phyloP scores from a whole-genome alignment of 306 rosid species.

The Begonia fuchsioides region DNA sequence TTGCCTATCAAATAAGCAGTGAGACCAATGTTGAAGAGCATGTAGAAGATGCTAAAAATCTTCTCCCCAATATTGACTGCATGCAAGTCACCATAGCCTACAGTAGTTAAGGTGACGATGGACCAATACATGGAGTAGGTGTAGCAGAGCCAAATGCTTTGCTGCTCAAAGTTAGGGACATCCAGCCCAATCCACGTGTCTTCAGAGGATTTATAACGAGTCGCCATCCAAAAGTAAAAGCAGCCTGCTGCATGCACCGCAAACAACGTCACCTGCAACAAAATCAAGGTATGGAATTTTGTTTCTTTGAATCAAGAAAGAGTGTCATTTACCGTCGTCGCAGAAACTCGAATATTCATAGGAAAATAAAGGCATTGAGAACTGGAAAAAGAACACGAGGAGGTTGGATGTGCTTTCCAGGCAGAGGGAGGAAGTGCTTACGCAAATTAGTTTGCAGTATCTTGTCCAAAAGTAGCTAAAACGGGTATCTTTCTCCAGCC shows the following conservation, averaged over 20 bases:
- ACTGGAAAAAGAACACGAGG: no score
- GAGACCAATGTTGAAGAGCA: constrained; percentile 87
- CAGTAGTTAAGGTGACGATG: constrained; percentile 64
- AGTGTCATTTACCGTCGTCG: no score
- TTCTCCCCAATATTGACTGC: constrained; percentile 70
- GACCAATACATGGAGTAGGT: constrained; percentile 77
- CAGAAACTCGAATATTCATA: no score
- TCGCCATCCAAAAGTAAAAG: constrained; percentile 68
- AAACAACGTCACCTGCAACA: constrained; percentile 52
- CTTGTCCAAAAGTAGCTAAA: constrained; percentile 60
- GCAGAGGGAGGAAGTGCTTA: constrained; percentile 21
- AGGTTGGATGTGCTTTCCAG: no score
- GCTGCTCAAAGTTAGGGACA: constrained; percentile 27
- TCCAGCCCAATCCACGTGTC: constrained; percentile 64
- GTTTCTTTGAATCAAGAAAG: no score
- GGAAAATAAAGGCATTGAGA: no score
- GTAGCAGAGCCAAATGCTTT: constrained; percentile 46
- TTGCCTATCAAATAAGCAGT: constrained; percentile 72
- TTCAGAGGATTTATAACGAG: constrained; percentile 21
- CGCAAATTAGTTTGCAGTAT: constrained; percentile 54
- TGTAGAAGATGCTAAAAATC: constrained; percentile 47
- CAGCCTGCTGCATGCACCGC: constrained; percentile 84
- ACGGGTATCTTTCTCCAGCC: constrained; percentile 81
- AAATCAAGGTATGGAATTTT: not conserved
- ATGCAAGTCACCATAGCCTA: constrained; percentile 82